phyloP scores from a whole-genome alignment of 148 eudicot genomes.

The Amaranthus cruentus region DNA sequence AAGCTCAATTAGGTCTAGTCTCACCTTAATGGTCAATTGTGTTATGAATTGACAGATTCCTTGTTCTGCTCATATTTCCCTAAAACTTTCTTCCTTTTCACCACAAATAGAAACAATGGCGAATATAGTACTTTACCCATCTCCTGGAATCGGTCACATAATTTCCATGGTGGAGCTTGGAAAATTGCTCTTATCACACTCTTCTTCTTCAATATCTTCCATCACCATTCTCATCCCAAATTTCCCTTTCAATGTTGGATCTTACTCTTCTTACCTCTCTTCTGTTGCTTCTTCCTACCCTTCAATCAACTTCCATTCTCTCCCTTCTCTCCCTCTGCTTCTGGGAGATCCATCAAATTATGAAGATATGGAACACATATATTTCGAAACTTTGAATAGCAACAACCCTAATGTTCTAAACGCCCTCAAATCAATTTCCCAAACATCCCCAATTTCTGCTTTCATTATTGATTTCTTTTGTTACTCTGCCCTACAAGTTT shows the following conservation, averaged over 20 bases:
- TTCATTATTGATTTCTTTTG: not conserved
- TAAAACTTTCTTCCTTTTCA: no score
- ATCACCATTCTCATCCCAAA: not conserved
- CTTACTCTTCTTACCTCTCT: not conserved
- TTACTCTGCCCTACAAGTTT: conserved; percentile 1
- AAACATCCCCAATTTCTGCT: not conserved
- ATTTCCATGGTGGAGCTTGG: not conserved
- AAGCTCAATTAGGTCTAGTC: no score
- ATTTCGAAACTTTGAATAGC: not conserved
- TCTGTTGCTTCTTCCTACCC: conserved; percentile 9
- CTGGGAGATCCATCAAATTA: not conserved
- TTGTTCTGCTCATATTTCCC: no score
- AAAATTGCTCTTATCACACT: not conserved
- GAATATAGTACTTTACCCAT: conserved; percentile 10
- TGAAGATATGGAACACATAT: not conserved
- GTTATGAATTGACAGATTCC: no score
- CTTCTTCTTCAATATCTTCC: not conserved
- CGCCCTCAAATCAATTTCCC: not conserved
- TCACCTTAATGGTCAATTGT: no score
- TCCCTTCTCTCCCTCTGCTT: not conserved
- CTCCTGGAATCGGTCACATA: conserved; percentile 1
- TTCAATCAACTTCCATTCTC: conserved; percentile 8
- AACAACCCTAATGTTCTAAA: not conserved
- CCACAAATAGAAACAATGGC: not conserved
- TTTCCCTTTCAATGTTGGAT: not conserved